phyloP scores from a whole-genome alignment of 2,329 filamentous ascomycete species.

The Rhynchosporium agropyri region DNA sequence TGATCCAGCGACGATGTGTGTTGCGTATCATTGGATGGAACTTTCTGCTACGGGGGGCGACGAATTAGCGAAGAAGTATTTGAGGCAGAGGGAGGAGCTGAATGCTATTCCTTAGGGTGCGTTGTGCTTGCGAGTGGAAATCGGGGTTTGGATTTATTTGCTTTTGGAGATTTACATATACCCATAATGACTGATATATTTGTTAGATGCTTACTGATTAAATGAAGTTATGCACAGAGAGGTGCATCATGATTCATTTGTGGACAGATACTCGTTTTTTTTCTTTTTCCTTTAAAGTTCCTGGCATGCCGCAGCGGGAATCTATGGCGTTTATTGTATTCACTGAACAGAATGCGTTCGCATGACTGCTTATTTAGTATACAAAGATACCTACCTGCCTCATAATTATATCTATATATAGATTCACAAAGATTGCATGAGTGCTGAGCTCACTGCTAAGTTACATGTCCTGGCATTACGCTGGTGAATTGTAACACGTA shows the following conservation, averaged over 20 bases:
- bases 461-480: neutral
- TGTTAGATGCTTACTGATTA: neutral
- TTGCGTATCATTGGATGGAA: slow-evolving; percentile 98
- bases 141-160: neutral
- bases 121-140: neutral
- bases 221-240: neutral
- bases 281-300: neutral
- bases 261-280: neutral
- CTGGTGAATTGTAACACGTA: no score
- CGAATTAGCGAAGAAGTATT: slow-evolving; percentile 77
- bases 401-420: neutral
- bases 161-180: slow-evolving; percentile 6
- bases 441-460: neutral
- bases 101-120: slow-evolving; percentile 38
- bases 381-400: slow-evolving; percentile 5
- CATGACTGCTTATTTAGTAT: neutral
- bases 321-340: neutral
- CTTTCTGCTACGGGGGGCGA: slow-evolving; percentile 84
- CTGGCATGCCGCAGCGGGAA: neutral
- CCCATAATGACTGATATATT: slow-evolving; percentile 3
- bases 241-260: neutral
- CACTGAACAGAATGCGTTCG: neutral
- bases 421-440: neutral
- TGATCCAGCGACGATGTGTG: slow-evolving; percentile 87
- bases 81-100: slow-evolving; percentile 60